Base-by-base conservation (phyloP, 2,329 filamentous ascomycete species). In the Huntiella moniliformis region DNA sequence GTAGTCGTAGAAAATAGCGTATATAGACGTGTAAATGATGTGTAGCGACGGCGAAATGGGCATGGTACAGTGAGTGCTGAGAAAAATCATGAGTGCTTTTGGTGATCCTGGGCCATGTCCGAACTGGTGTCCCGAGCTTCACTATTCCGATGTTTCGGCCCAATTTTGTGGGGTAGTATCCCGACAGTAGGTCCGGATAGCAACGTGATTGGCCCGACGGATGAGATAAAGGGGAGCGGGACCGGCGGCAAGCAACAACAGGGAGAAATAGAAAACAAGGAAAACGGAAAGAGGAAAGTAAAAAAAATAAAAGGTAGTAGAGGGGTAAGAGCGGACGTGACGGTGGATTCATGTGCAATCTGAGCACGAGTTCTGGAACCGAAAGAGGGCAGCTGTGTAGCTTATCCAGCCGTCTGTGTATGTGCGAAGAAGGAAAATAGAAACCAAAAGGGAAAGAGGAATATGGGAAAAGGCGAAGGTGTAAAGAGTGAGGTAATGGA, bases 351-450 rank as follows among this genome's bases (percentile, higher is more conserved):
- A n/a, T 36, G 34, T n/a, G 34, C 12, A n/a, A 15, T 36, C 34
- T 36, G 34, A 15, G 12, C 34, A n/a, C 12, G 34, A 15, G 12
- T n/a, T n/a, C 12, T 18, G 38, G 18, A 12, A 17, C 18, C 15
- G 17, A 31, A 44, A 37, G 12, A 28, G 37, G n/a, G 10, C 13
- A 45, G 43, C 43, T 16, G 43, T 39, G 43, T 17, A 45, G 43
- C 43, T 45, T 31, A 38, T 45, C 37, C 43, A 45, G 18, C 37
- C 43, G 43, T 38, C 43, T 33, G 18, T 42, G 22, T 39, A 45
- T 45, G 17, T 35, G 38, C 4, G 35, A 38, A 11, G 36, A 37
- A 31, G 17, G 32, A 45, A 8, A 13, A 45, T 11, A 39, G 34
- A 16, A 17, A 38, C 13, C 17, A 15, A 33, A 32, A 15, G n/a